Conservation (phyloP, 2,329 filamentous ascomycete genomes). For the Fusarium stilboides region DNA sequence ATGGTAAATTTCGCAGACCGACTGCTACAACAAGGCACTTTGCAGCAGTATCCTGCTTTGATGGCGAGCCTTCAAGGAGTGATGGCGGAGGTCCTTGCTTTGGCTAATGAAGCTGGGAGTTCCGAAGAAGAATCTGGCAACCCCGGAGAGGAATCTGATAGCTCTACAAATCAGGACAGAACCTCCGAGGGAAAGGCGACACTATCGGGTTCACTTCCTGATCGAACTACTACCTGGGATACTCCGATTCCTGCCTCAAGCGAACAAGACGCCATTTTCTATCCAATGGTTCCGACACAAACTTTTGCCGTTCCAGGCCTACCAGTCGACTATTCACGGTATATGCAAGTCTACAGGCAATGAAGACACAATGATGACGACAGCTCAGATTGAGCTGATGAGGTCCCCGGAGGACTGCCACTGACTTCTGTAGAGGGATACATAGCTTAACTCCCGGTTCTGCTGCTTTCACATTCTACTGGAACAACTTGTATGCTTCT, state of each 20-base stretch:
- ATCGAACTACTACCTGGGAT: too few species aligned
- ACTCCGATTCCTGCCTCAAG: too few species aligned
- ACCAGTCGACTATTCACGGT: neutral
- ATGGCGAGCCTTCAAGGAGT: neutral
- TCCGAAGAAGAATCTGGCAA: neutral
- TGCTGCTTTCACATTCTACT: too few species aligned
- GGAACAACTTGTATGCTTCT: too few species aligned
- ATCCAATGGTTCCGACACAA: neutral
- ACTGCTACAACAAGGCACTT: neutral
- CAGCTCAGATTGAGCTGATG: too few species aligned
- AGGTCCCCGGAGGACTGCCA: too few species aligned
- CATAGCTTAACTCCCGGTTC: too few species aligned
- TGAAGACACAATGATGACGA: too few species aligned
- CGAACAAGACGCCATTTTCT: neutral
- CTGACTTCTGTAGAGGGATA: too few species aligned
- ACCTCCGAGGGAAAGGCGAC: neutral
- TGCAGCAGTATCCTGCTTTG: neutral
- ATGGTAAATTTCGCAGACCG: slow-evolving; percentile 1
- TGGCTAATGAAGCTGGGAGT: slow-evolving; percentile 10
- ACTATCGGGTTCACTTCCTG: neutral
- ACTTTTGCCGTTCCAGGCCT: neutral
- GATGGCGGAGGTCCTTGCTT: neutral
- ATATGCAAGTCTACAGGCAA: too few species aligned
- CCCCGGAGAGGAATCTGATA: neutral
- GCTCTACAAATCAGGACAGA: neutral